phyloP scores from a whole-genome alignment of 1,284 basidiomycete genomes.

The Ceratobasidium sp. region DNA sequence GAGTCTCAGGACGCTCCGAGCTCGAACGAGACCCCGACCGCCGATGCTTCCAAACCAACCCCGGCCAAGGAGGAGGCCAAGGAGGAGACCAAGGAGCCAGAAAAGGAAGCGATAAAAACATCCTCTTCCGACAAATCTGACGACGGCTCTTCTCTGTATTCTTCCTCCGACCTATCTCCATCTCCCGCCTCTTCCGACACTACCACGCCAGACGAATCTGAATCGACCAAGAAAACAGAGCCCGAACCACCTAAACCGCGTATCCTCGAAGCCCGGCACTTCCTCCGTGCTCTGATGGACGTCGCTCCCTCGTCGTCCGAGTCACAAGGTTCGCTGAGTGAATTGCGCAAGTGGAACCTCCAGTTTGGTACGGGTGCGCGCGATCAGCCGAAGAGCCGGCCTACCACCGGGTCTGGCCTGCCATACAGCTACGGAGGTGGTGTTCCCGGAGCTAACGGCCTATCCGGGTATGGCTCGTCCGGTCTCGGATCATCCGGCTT shows the following conservation, averaged over 20 bases:
- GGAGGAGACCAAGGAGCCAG: neutral
- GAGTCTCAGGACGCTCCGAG: neutral
- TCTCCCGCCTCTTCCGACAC: neutral
- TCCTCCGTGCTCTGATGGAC: constrained; percentile 84
- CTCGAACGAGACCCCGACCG: neutral
- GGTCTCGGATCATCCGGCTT: constrained; percentile 3
- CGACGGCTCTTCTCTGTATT: neutral
- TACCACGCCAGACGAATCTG: constrained; percentile 44
- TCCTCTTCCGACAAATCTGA: constrained; percentile 12
- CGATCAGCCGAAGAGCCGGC: neutral
- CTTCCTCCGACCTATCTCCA: constrained; percentile 3
- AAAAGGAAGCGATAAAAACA: neutral
- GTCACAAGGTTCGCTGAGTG: constrained; percentile 80
- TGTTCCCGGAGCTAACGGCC: neutral
- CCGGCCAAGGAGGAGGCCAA: neutral
- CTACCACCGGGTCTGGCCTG: neutral
- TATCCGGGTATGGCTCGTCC: neutral
- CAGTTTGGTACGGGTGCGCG: constrained; percentile 79
- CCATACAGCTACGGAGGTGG: constrained; percentile 8
- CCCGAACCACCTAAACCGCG: constrained; percentile 55
- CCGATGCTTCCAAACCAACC: neutral
- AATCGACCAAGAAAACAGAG: constrained; percentile 47
- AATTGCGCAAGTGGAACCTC: constrained; percentile 91
- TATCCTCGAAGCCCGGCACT: constrained; percentile 73
- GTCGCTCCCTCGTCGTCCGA: constrained; percentile 90